Evolutionary conservation across 441 rosid genomes (phyloP), one percentile per base, ranked within the genome.

Genomic region (Lepidium campestre): DNA sequence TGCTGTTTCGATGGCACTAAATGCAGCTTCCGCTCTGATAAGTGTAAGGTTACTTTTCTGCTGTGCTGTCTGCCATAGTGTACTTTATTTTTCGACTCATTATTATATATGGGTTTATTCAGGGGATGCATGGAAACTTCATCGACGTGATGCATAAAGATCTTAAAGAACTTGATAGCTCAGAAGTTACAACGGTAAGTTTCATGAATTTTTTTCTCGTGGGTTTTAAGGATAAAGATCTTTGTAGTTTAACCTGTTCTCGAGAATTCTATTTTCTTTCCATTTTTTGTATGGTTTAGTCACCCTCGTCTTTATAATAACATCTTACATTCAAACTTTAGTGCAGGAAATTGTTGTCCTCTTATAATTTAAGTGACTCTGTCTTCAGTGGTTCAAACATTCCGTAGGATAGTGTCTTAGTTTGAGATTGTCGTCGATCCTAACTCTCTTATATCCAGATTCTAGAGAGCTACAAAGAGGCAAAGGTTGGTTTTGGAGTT

Each of bases 401-500:
- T 11, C 61, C 20, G 20, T 45, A 17, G 12, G 45, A 44, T 53
- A 41, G 54, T 34, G 27, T 17, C 41, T 37, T 50, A 42, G 20
- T 52, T 50, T 72, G 34, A 58, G 36, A 9, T 10, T 59, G 31
- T 53, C 31, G 40, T 61, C 10, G 54, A 40, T 32, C 34, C 34
- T 47, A 10, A 46, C 40, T 62, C 49, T 55, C 62, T 32, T 61
- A 49, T 71, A 47, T 67, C 36, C 84, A 91, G 99, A 88, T 84
- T 75, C 72, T 91, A 73, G 78, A 75, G 75, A 70, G 72, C 79
- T 77, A 78, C 73, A 85, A 84, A 82, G 84, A 87, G 76, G 95
- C 90, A 75, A 93, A 83, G 77, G 84, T 91, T 83, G 99, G 97
- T 77, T 90, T 89, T 82, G 97, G 96, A 70, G 89, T 75, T 77